A percentile compares a stretch with the other conserved stretches of the same genome.
Evolutionary conservation across 140 eudicot genomes (phyloP).

Genomic region (Anethum foeniculum): DNA sequence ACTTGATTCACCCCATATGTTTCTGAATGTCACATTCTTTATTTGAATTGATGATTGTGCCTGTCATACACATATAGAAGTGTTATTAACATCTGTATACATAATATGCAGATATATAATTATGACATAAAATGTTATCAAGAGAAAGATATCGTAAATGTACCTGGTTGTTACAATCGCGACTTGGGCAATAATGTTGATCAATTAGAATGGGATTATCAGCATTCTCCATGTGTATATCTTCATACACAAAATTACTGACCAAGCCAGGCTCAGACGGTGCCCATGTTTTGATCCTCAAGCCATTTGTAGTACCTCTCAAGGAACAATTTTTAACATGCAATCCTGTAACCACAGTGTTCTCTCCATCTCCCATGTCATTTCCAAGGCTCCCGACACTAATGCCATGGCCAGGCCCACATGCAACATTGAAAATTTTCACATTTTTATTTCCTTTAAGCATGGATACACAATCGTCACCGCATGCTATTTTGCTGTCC

Average conservation of each 20-base stretch:
- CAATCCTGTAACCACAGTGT: slow-evolving; percentile 10
- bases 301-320: slow-evolving; percentile 19
- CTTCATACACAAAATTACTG: slow-evolving; percentile 8
- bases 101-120: no score
- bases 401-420: slow-evolving; percentile 38
- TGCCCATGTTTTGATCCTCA: slow-evolving; percentile 31
- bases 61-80: slow-evolving; percentile 1
- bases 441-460: slow-evolving; percentile 2
- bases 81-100: neutral
- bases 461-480: slow-evolving; percentile 32
- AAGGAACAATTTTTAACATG: slow-evolving; percentile 22
- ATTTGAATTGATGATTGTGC: slow-evolving; percentile 41
- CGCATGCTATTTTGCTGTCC: slow-evolving; percentile 13
- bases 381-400: slow-evolving; percentile 29
- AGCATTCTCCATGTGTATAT: slow-evolving; percentile 23
- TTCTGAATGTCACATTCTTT: slow-evolving; percentile 40
- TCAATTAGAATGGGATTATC: slow-evolving; percentile 28
- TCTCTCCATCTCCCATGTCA: neutral
- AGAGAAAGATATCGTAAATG: no score
- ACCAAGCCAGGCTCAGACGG: neutral
- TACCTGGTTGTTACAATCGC: slow-evolving; percentile 25
- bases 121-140: neutral
- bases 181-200: slow-evolving; percentile 28
- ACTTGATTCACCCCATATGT: slow-evolving; percentile 45
- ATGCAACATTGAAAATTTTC: slow-evolving; percentile 5